Base-by-base conservation (phyloP, 2,329 filamentous ascomycete species). In the Dactylellina drechsleri region DNA sequence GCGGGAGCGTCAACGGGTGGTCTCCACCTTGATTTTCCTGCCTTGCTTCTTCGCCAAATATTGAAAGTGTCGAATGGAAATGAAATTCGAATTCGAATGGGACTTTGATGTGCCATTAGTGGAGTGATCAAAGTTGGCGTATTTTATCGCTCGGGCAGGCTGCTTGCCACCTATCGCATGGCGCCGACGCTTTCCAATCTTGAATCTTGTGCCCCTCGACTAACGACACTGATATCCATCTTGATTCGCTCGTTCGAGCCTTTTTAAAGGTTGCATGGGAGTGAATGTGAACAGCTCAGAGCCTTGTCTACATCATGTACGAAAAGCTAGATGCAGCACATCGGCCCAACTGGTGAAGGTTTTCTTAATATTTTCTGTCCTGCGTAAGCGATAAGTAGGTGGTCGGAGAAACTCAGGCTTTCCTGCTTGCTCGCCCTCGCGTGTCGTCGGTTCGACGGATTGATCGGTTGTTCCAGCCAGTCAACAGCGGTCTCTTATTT, bases 1-100 rank as follows among this genome's bases (percentile, higher is more conserved):
- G 45, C 43, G 61, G 68, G 68, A 62, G 61, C 40, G 47, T 49
- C 57, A 74, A 64, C 70, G 70, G 70, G 62, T 23, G 41, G 36
- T 41, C 60, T 66, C 67, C 67, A 66, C 67, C 15, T 23, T 50
- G 26, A 36, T 49, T 54, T 49, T 49, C 20, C 54, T 64, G 26
- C 53, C 45, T 60, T 45, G 4, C 41, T 47, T 49, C 2, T 10
- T 54, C 13, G 52, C 52, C 20, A 54, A 52, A 52, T 26, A 23
- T 20, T 23, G 12, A 28, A 1, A 16, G 40, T 47, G 43, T 47
- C 43, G 15, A 47, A 54, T 36, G 23, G 57, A 50, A 53, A 52
- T 26, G 31, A 26, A 47, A 49, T 26, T 41, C 20, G 15, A 41
- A 20, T 47, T 70, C 43, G 40, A 31, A 57, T 26, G 52, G 57